Evolutionary conservation across 768 basidiomycete species (phyloP), one percentile per base, ranked within the genome.

Genomic region (Dioszegia hungarica): DNA sequence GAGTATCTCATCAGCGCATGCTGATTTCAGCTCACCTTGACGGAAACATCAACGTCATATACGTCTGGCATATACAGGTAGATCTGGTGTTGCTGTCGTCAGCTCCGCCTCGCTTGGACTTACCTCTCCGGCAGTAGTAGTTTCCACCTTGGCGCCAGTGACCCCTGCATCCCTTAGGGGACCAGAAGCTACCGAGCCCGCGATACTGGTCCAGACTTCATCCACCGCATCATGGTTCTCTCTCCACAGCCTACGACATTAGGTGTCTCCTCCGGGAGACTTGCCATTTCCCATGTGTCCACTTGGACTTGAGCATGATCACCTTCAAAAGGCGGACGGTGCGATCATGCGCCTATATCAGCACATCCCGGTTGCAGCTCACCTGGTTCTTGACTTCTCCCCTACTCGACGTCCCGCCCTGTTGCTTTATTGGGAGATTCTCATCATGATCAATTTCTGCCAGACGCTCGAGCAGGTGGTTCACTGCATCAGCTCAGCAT

Each of bases 231-330:
- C n/a, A 28, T 56, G 60, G 3, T 28, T 17, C 3, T 3, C 22
- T 3, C 47, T 29, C 47, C 47, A 49, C 20, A 22, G 63, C 60
- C 57, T 61, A 60, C 20, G 59, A 31, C 38, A 67, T 39, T 22
- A 45, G 45, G 20, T 33, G 14, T 37, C 34, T 6, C n/a, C n/a
- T n/a, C n/a, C n/a, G n/a, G n/a, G n/a, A n/a, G 29, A 56, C 65
- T 29, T 38, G 61, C 66, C 66, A 67, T 51, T 67, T 67, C 22
- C 66, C 66, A 15, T 19, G 17, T 14, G 63, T 61, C 56, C 60
- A 67, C 31, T 43, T 52, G 4, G 36, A 41, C 10, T 34, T 41
- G 22, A 54, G 27, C n/a, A 49, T 49, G 33, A 49, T 49, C 19
- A 20, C 34, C 20, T 36, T 34, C n/a, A 49, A 20, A 2, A 36